These are phyloP conservation scores for Sutorius australiensis DNA, from an alignment of 768 basidiomycete genomes.

Conservation along the genomic window DNA sequence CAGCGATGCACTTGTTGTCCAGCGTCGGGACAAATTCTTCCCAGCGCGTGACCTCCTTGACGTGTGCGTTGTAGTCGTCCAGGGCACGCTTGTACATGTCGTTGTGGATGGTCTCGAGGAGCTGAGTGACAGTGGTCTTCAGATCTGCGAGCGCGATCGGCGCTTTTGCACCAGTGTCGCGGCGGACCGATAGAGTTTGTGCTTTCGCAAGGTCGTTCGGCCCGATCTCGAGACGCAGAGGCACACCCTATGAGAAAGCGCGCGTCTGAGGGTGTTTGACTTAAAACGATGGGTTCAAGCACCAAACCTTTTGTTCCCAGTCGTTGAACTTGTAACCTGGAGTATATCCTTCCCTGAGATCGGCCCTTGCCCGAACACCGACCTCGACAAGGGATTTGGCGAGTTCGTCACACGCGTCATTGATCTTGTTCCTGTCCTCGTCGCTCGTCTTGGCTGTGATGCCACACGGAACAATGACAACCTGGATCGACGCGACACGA, in stretches of 20 bases:
- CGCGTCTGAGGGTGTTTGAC: not conserved
- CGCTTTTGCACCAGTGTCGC: constrained; percentile 65
- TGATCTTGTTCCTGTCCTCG: constrained; percentile 64
- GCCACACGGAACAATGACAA: constrained; percentile 88
- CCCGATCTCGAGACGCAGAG: constrained; percentile 94
- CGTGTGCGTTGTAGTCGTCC: constrained; percentile 61
- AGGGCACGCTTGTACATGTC: constrained; percentile 86
- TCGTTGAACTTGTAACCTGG: constrained; percentile 99
- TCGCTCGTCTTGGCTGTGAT: constrained; percentile 82
- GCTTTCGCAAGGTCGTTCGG: constrained; percentile 84
- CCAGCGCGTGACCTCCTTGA: constrained; percentile 81
- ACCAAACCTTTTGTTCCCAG: constrained; percentile 91
- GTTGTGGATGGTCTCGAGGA: constrained; percentile 82
- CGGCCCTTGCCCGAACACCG: constrained; percentile 82
- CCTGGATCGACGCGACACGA: constrained; percentile 90
- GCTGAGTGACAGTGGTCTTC: constrained; percentile 46
- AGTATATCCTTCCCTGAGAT: constrained; percentile 92
- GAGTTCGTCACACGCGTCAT: constrained; percentile 72
- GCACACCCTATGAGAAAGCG: constrained; percentile 67
- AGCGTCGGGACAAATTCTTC: constrained; percentile 89
- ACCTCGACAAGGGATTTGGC: constrained; percentile 67
- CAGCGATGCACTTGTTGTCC: constrained; percentile 82
- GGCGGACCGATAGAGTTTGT: constrained; percentile 81
- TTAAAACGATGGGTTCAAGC: not conserved
- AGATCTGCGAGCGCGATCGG: constrained; percentile 51